Percentiles rank a stretch among this genome's conserved stretches.
Evolutionary conservation across 305 asterid genomes (phyloP).

Genomic region (Solanum hybrid): DNA sequence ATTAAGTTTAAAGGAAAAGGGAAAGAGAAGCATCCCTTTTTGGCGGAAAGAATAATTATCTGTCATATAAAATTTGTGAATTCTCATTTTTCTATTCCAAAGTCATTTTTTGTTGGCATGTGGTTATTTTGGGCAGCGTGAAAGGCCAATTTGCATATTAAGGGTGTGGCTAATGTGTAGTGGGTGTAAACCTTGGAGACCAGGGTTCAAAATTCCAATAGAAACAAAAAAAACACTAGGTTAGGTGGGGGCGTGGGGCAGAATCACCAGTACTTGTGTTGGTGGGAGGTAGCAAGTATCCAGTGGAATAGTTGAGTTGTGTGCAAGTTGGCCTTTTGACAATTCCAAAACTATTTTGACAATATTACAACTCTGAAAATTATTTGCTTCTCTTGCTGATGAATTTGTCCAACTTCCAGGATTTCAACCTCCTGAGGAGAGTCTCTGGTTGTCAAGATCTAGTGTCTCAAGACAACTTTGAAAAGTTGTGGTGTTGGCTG

Average conservation of each 20-base stretch:
- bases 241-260: neutral
- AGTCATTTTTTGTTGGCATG: neutral
- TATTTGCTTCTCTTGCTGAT: conserved; percentile 1
- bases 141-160: neutral
- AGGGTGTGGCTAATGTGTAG: neutral
- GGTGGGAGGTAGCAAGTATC: neutral
- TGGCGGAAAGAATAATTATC: neutral
- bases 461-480: conserved; percentile 62
- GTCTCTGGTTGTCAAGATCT: conserved; percentile 59
- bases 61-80: neutral
- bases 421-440: conserved; percentile 61
- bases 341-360: neutral
- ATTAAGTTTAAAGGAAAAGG: neutral
- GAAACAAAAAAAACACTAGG: neutral
- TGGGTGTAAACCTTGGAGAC: neutral
- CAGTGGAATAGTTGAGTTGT: neutral
- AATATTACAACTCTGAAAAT: neutral
- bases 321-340: neutral
- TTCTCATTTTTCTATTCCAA: neutral
- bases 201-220: neutral
- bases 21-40: neutral
- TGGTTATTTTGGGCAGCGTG: neutral
- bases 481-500: conserved; percentile 88
- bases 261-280: neutral
- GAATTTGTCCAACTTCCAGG: conserved; percentile 30